Evolutionary conservation across 176 grass and related monocot genomes (phyloP), one percentile per base, ranked within the genome.

Genomic region (Aegilops speltoides): DNA sequence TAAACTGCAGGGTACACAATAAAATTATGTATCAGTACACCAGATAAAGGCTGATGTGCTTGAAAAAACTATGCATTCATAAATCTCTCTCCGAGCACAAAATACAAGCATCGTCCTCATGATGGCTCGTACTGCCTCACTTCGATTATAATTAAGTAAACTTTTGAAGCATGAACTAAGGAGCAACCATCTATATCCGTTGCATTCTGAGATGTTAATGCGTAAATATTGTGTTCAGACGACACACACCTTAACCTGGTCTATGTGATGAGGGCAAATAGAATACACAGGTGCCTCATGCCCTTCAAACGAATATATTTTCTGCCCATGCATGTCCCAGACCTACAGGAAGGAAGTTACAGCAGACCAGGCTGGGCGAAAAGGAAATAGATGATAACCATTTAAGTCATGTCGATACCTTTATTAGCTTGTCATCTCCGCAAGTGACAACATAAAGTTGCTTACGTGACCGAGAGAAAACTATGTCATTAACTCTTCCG

Each of bases 391-490:
- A 40, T 10, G 9, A 79, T 54, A 71, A 70, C 13, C n/a, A 81
- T 87, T 64, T 60, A 83, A 84, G 65, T 64, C 37, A 16, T 15
- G 17, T 80, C 20, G 76, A 82, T 87, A 91, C 97, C 88, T 87
- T 98, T 83, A 98, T 96, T 33, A 93, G 86, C 83, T 91, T 98
- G 92, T 98, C 97, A 91, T 98, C 97, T 85, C 97, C 97, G 81
- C 97, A 98, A 77, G 94, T 98, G 19, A 96, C 89, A 77, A 98
- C 86, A 74, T 88, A 98, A 65, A 87, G 82, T 84, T 91, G 90
- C 65, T 94, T 94, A 66, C 89, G 87, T 88, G 92, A 87, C 64
- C 86, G 90, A 22, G 94, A 94, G 79, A 98, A 98, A 86, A 90
- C 97, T 85, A 96, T 96, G 79, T 98, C 97, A 91, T 96, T 96